Conservation (phyloP, 164 flowering plant genomes). For the Umbellularia californica region DNA sequence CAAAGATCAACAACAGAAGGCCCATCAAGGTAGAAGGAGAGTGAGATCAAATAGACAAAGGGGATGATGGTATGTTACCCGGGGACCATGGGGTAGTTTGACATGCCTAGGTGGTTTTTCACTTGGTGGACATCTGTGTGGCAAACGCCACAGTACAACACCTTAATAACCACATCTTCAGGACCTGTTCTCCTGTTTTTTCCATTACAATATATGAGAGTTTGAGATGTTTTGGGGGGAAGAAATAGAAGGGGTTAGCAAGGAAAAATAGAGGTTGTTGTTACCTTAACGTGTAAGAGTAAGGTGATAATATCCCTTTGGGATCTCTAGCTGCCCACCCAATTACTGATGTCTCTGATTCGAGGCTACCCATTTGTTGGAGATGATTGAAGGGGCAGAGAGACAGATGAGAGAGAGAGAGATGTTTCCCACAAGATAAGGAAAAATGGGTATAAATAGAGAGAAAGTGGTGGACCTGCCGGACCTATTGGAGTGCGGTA, state of each 20-base stretch:
- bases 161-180: slow-evolving; percentile 70
- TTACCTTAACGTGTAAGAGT: slow-evolving; percentile 40
- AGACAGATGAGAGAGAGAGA: slow-evolving; percentile 3
- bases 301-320: slow-evolving; percentile 44
- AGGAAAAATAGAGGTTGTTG: slow-evolving; percentile 20
- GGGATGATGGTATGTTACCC: slow-evolving; percentile 45
- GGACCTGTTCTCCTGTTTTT: slow-evolving; percentile 69
- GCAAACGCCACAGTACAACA: slow-evolving; percentile 50
- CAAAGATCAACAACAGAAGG: neutral
- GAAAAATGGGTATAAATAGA: neutral
- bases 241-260: neutral
- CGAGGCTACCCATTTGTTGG: slow-evolving; percentile 27
- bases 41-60: neutral
- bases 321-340: slow-evolving; percentile 60
- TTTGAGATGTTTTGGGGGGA: neutral
- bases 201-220: neutral
- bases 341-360: slow-evolving; percentile 26
- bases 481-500: no score
- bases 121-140: slow-evolving; percentile 65
- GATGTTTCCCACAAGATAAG: neutral
- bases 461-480: neutral
- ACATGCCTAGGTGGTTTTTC: slow-evolving; percentile 30
- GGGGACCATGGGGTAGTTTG: slow-evolving; percentile 56
- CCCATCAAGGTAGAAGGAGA: neutral
- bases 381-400: neutral